These are phyloP conservation scores for Penicillium daleae DNA, from an alignment of 495 filamentous ascomycete species.

Conservation along the genomic window DNA sequence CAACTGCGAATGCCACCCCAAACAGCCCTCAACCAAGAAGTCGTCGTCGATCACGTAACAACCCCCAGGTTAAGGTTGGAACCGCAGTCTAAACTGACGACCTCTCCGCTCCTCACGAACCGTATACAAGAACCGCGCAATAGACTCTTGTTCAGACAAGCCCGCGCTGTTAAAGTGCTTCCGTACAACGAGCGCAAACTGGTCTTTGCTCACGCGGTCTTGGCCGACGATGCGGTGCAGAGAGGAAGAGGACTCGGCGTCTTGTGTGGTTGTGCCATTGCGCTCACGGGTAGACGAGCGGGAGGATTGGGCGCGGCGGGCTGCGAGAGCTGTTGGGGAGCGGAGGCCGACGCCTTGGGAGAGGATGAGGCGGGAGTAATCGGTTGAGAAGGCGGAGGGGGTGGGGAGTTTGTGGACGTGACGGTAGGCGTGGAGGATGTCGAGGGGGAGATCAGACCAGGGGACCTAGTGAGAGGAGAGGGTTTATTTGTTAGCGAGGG, in stretches of 20 bases:
- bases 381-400: constrained; percentile 67
- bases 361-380: constrained; percentile 73
- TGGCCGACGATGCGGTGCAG: constrained; percentile 45
- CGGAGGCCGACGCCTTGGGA: constrained; percentile 69
- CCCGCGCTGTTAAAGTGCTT: constrained; percentile 90
- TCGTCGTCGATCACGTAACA: neutral
- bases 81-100: constrained; percentile 48
- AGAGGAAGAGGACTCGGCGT: constrained; percentile 11
- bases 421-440: constrained; percentile 79
- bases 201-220: constrained; percentile 72
- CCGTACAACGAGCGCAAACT: constrained; percentile 78
- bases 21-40: constrained; percentile 4
- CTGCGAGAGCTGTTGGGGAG: constrained; percentile 50
- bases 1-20: constrained; percentile 4
- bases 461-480: constrained; percentile 57
- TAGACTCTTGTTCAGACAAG: constrained; percentile 83
- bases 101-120: constrained; percentile 58
- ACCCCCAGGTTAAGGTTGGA: constrained; percentile 40
- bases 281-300: constrained; percentile 15
- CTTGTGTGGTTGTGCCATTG: constrained; percentile 11
- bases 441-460: constrained; percentile 73
- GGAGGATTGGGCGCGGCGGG: constrained; percentile 38
- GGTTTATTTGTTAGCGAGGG: neutral
- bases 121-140: constrained; percentile 86
- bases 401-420: constrained; percentile 74